Base-by-base conservation (phyloP, 352 stramenopile species). In the Pythium rishiriense region DNA sequence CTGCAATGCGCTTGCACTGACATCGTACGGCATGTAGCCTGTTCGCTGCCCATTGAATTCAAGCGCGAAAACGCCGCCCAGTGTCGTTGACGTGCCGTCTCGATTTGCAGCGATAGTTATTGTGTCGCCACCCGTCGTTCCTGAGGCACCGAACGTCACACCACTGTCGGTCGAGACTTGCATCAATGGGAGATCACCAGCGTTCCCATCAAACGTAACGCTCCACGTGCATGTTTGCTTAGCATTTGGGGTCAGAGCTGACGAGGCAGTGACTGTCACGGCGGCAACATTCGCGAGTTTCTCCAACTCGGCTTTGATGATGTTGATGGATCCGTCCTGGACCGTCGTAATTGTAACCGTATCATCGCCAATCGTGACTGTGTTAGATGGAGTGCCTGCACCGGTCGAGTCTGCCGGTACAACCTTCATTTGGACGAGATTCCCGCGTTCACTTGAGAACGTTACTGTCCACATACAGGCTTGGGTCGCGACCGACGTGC, bases 271-370 rank as follows among this genome's bases (percentile, higher is more conserved):
- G 22, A 98, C 93, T 3, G 81, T 97, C 10, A 99, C 94, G 46
- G 84, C 75, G 12, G 85, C 93, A 25, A 98, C 91, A 25, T 93
- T 97, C 9, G 67, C 70, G 17, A 99, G 78, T 49, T 87, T 82
- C 60, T 98, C 93, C 17, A 99, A 87, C 64, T 98, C 93, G 0
- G 92, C 80, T 72, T 98, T 97, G 64, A 99, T 94, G n/a, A 97
- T 83, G 58, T 98, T 87, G 42, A 97, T 88, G 9, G 87, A 77
- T 2, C 92, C 92, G 33, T 97, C 80, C 19, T 72, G 68, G 39
- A 90, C 7, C 0, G 90, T 96, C 14, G 63, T 79, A 47, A 97
- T 68, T 4, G 79, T 75, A 19, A 97, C 70, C 1, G 89, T 94
- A 50, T 98, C 92, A 48, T 97, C 88, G 17, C 80, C 85, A 33